A percentile compares a stretch with the other conserved stretches of the same genome.
phyloP scores from a whole-genome alignment of 2,329 filamentous ascomycete species.

The Clarireedia homoeocarpa region DNA sequence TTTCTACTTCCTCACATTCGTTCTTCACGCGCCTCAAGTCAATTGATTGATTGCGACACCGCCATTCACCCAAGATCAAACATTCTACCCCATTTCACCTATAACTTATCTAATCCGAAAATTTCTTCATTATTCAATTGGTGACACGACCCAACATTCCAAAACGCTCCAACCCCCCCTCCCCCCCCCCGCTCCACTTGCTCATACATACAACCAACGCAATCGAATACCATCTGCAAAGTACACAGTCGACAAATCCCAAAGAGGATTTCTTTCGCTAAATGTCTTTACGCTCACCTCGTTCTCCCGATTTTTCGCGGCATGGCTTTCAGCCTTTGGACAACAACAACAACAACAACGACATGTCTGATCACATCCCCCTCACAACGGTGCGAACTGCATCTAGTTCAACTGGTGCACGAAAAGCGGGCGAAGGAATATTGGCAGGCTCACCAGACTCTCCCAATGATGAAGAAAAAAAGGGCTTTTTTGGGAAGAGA shows the following conservation, averaged over 20 bases:
- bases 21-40: not conserved
- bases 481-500: slow-evolving; percentile 15
- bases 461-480: slow-evolving; percentile 22
- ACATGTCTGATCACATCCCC: slow-evolving; percentile 39
- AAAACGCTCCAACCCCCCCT: not conserved
- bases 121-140: not conserved
- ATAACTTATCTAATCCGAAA: not conserved
- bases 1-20: not conserved
- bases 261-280: not conserved
- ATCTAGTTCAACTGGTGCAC: slow-evolving; percentile 46
- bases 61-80: no score
- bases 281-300: slow-evolving; percentile 25
- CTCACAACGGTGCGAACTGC: slow-evolving; percentile 48
- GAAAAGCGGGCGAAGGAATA: slow-evolving; percentile 37
- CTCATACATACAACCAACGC: not conserved
- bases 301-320: slow-evolving; percentile 21
- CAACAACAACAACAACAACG: slow-evolving; percentile 17
- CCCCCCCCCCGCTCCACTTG: not conserved
- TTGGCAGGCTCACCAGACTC: slow-evolving; percentile 12
- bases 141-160: not conserved
- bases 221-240: not conserved
- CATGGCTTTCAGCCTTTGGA: slow-evolving; percentile 24
- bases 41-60: not conserved
- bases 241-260: not conserved
- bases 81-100: no score